A percentile compares a stretch with the other conserved stretches of the same genome.
These are phyloP conservation scores for Metschnikowia reukaufii DNA, from an alignment of 805 yeast genomes.

Conservation along the genomic window DNA sequence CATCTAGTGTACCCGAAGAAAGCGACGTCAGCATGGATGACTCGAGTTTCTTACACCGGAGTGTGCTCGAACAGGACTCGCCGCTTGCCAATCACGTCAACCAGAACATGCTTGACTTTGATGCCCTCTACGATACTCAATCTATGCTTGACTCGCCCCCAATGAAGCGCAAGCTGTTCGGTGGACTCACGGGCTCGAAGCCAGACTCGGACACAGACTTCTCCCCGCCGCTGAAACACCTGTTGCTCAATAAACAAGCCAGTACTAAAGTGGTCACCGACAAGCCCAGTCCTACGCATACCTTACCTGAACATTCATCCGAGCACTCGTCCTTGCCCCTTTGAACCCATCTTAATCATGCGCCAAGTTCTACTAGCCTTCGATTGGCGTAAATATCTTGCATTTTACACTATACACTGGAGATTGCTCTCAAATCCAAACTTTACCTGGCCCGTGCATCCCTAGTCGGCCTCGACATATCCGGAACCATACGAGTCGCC, in stretches of 20 bases:
- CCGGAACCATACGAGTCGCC: slow-evolving; percentile 20
- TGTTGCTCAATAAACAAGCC: slow-evolving; percentile 38
- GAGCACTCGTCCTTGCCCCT: no score
- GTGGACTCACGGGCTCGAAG: neutral
- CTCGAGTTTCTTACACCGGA: slow-evolving; percentile 20
- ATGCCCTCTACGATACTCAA: slow-evolving; percentile 32
- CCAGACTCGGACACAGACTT: neutral
- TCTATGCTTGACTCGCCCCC: slow-evolving; percentile 36
- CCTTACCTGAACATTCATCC: no score
- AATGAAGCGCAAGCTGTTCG: neutral
- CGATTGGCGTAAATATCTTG: no score
- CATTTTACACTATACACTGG: neutral
- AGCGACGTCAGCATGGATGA: slow-evolving; percentile 37
- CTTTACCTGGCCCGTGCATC: no score
- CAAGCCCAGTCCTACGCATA: no score
- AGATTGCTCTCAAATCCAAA: no score
- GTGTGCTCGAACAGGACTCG: slow-evolving; percentile 30
- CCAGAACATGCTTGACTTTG: slow-evolving; percentile 27
- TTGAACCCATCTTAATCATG: no score
- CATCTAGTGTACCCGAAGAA: no score
- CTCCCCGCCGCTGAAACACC: slow-evolving; percentile 19
- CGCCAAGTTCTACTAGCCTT: no score
- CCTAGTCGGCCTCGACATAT: neutral
- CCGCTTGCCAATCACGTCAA: slow-evolving; percentile 29
- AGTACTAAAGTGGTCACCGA: slow-evolving; percentile 22